Evolutionary conservation across 306 rosid genomes (phyloP), one percentile per base, ranked within the genome.

Genomic region (Leucaena leucocephala): DNA sequence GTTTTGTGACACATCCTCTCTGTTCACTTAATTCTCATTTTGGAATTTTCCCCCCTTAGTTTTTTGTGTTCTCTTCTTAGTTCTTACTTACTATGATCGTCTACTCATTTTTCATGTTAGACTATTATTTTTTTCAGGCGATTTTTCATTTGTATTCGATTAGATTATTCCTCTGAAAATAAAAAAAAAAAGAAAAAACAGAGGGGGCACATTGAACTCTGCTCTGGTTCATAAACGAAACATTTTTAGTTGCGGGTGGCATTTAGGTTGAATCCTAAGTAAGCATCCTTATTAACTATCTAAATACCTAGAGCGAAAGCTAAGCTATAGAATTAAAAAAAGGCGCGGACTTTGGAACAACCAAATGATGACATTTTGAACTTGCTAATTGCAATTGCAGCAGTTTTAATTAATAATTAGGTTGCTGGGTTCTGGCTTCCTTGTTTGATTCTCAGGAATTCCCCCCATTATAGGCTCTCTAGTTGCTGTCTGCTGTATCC

Each of bases 81-180:
- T n/a, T 64, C 59, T 84, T 71, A 38, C 59, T 82, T 71, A 38
- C 84, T 11, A 2, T 75, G 45, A 74, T 74, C 76, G 40, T 58
- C 58, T 83, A 44, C 72, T 77, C 38, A 68, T 34, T 77, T 61
- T 45, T 57, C 43, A 73, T 74, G 70, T 35, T 57, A 55, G 76
- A 69, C 66, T 49, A 33, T 42, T 55, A 33, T 58, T 17, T 54
- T 65, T 27, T 39, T 45, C 59, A 70, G 74, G 76, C 36, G 49
- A 36, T 49, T 67, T 42, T 62, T 64, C 46, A 76, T 81, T 80
- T 85, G 89, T 88, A 84, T 77, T 81, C 48, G 76, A 85, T 62
- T 67, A 64, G 35, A 46, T 38, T 45, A 49, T 67, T 82, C 73
- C 84, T 79, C 61, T 74, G 87, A 78, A 87, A 87, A 83, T 85